Evolutionary conservation across 2,329 filamentous ascomycete genomes (phyloP), one percentile per base, ranked within the genome.

Genomic region (Periglandula ipomoeae): DNA sequence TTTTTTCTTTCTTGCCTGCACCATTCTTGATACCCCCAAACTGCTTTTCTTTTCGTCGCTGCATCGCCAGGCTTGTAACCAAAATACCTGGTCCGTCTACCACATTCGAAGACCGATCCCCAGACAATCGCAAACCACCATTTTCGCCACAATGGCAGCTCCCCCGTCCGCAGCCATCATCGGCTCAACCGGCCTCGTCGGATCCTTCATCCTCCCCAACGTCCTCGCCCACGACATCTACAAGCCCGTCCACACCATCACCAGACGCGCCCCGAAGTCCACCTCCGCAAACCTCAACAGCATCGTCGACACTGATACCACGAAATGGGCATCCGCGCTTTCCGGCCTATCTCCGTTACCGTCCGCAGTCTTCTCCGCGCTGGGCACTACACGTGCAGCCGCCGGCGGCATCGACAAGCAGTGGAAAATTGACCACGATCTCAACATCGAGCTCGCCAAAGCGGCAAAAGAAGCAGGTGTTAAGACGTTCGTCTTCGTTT

Each of bases 351-450:
- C 69, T 0, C 78, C 82, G 0, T 53, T 72, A 0, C 82, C 86
- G 0, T 63, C 71, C 1, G 71, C 85, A 55, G 83, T 93, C 69
- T 81, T 91, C 69, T 89, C 86, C 2, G 80, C 80, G 1, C 76
- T 96, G 1, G 91, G 84, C 50, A 95, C 89, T 2, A 96, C 90
- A 0, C 79, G 82, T 44, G 84, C 73, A 0, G 74, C 75, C 11
- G 89, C 89, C 0, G 90, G 90, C 52, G 75, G 85, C 50, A 70
- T 95, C 55, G 84, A 81, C 24, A 81, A 83, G 53, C 91, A 96
- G 69, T 85, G 88, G 70, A 86, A 87, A 61, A 87, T 96, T 55
- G 91, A 96, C 69, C 80, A 89, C 62, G 89, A 93, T 61, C 73
- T 95, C 40, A 95, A 95, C 66, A 66, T 94, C 44, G 82, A 84